These are phyloP conservation scores for Lasiosphaeria ovina DNA, from an alignment of 495 filamentous ascomycete genomes.

Conservation along the genomic window DNA sequence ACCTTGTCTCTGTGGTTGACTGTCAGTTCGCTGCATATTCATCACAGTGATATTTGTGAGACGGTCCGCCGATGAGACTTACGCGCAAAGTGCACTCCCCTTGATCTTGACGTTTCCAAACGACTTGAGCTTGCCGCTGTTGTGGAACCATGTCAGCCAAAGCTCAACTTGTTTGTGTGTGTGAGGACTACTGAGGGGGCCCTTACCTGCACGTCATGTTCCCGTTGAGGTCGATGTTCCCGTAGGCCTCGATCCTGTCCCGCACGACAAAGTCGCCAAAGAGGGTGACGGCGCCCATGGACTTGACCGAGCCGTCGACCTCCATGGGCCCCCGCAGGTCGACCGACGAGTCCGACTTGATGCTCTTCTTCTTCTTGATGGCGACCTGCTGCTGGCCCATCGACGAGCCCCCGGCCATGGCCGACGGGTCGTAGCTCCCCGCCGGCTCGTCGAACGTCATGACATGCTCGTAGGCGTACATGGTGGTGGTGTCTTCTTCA, in stretches of 20 bases:
- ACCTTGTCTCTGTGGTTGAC: constrained; percentile 31
- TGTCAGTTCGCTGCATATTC: not conserved
- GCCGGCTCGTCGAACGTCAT: constrained; percentile 33
- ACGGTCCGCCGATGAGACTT: constrained; percentile 5
- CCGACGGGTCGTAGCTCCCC: constrained; percentile 10
- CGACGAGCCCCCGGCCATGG: constrained; percentile 12
- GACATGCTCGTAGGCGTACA: constrained; percentile 38
- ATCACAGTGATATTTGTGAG: not conserved
- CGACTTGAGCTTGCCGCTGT: constrained; percentile 34
- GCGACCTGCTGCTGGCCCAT: constrained; percentile 5
- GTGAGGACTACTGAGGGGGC: not conserved
- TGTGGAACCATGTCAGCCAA: constrained; percentile 4
- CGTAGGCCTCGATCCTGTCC: constrained; percentile 41
- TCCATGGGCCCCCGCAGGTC: constrained; percentile 37
- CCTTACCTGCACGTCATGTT: constrained; percentile 29
- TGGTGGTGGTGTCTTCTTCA: constrained; percentile 13
- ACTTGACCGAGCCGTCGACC: constrained; percentile 40
- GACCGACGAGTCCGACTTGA: constrained; percentile 33
- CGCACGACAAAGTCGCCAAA: constrained; percentile 33
- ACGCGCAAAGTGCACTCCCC: constrained; percentile 23
- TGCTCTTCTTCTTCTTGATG: constrained; percentile 30
- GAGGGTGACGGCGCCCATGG: constrained; percentile 31
- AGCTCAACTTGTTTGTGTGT: not conserved
- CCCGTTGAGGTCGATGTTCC: constrained; percentile 33
- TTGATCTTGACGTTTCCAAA: constrained; percentile 35